Conservation (phyloP, 768 basidiomycete genomes). For the Boletellus sp. region DNA sequence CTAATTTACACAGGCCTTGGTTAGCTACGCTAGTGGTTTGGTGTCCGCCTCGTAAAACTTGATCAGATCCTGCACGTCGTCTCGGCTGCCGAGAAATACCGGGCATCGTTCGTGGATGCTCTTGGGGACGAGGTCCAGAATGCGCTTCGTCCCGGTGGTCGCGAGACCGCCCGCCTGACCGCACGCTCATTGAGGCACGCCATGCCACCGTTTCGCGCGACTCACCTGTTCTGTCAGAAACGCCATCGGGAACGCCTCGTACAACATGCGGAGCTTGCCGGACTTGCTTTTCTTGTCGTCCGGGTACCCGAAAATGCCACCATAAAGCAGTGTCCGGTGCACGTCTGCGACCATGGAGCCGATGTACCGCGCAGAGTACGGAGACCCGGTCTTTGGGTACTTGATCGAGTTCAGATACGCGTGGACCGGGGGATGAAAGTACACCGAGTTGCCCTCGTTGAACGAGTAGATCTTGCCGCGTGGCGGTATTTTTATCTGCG, state of each 20-base stretch:
- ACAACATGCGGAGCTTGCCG: conserved; percentile 91
- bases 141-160: conserved; percentile 90
- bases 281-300: conserved; percentile 96
- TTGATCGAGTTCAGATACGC: conserved; percentile 91
- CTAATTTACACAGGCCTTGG: background rate
- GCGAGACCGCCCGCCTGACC: conserved; percentile 90
- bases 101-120: conserved; percentile 89
- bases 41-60: conserved; percentile 68
- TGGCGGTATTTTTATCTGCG: conserved; percentile 83
- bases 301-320: conserved; percentile 98
- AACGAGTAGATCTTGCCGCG: conserved; percentile 99
- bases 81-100: conserved; percentile 89
- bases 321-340: conserved; percentile 92
- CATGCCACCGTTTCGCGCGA: background rate
- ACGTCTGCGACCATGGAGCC: conserved; percentile 99
- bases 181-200: background rate
- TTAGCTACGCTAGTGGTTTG: conserved; percentile 11
- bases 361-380: conserved; percentile 91
- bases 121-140: conserved; percentile 86
- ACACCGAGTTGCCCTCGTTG: conserved; percentile 97
- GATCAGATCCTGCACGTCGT: conserved; percentile 88
- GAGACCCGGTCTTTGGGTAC: conserved; percentile 70
- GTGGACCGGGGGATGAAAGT: conserved; percentile 79
- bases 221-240: conserved; percentile 88
- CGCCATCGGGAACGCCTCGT: conserved; percentile 98